phyloP scores from a whole-genome alignment of 768 basidiomycete genomes.

The Calocybe gangraenosa region DNA sequence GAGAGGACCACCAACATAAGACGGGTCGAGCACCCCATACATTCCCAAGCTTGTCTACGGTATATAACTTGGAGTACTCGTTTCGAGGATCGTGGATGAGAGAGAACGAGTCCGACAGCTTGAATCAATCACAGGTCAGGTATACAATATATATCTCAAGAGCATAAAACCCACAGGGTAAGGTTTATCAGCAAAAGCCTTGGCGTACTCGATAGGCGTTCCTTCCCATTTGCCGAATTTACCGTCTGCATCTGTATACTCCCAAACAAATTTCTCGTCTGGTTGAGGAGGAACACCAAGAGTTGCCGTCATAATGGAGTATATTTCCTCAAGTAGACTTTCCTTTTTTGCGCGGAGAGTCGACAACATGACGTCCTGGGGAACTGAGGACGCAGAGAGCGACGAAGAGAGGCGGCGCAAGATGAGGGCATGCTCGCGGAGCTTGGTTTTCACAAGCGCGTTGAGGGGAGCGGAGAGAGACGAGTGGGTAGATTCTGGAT shows the following conservation, averaged over 20 bases:
- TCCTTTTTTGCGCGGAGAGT: conserved; percentile 82
- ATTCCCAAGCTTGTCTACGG: conserved; percentile 91
- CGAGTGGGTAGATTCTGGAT: conserved; percentile 84
- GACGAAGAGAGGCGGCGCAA: conserved; percentile 62
- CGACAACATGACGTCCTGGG: conserved; percentile 41
- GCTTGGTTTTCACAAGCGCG: conserved; percentile 78
- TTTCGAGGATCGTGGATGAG: conserved; percentile 95
- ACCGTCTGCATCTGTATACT: conserved; percentile 80
- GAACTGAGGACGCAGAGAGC: conserved; percentile 44
- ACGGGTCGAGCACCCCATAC: conserved; percentile 85
- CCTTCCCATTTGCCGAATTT: conserved; percentile 75
- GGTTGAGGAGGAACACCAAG: conserved; percentile 84
- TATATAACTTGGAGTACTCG: conserved; percentile 75
- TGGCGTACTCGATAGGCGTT: conserved; percentile 79
- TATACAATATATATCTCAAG: not conserved
- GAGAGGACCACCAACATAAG: conserved; percentile 55
- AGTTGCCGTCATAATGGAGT: conserved; percentile 77
- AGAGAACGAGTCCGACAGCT: conserved; percentile 81
- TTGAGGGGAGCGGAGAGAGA: conserved; percentile 72
- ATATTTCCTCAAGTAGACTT: conserved; percentile 78
- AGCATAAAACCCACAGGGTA: conserved; percentile 40
- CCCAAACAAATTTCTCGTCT: conserved; percentile 74
- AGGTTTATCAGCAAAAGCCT: conserved; percentile 53
- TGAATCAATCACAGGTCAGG: conserved; percentile 1
- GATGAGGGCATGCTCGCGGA: conserved; percentile 85